Percentiles rank a stretch among this genome's conserved stretches.
Evolutionary conservation across 2,329 filamentous ascomycete species (phyloP).

Genomic region (Sarocladium oryzae): DNA sequence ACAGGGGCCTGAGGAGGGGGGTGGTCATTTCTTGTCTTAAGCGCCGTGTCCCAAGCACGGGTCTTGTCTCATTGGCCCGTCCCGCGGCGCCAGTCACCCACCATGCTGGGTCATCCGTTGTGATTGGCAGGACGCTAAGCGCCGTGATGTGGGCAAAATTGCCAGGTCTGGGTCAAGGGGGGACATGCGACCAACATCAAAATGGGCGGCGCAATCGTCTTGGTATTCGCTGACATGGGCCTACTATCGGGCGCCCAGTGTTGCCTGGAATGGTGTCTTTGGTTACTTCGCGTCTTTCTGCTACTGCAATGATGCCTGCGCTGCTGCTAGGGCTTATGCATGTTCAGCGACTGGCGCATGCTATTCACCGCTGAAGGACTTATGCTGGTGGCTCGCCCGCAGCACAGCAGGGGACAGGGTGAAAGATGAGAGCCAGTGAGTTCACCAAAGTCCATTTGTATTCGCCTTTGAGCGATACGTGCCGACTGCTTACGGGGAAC

Average conservation of each 20-base stretch:
- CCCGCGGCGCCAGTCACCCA: constrained; percentile 25
- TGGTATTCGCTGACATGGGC: constrained; percentile 2
- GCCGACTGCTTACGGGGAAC: background rate
- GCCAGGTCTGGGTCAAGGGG: background rate
- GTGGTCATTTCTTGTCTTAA: constrained; percentile 18
- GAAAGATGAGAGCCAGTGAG: background rate
- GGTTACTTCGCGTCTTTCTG: constrained; percentile 3
- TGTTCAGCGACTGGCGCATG: background rate
- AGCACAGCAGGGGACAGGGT: background rate
- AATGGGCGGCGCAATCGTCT: background rate
- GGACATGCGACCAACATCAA: background rate
- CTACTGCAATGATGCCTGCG: constrained; percentile 5
- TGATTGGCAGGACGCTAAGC: constrained; percentile 25
- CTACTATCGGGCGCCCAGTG: background rate
- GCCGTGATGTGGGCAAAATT: constrained; percentile 11
- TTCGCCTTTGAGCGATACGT: background rate
- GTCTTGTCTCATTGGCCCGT: constrained; percentile 21
- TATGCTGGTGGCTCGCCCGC: background rate
- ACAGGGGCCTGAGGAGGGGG: constrained; percentile 11
- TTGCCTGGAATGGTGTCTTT: constrained; percentile 3
- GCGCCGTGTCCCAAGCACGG: constrained; percentile 23
- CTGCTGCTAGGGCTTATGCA: background rate
- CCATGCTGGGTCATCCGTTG: constrained; percentile 15
- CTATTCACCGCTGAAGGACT: background rate
- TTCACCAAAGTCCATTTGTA: background rate